Percentiles rank a stretch among this genome's conserved stretches.
Conservation (phyloP, 2,329 filamentous ascomycete genomes). For the Cladophialophora carrionii region DNA sequence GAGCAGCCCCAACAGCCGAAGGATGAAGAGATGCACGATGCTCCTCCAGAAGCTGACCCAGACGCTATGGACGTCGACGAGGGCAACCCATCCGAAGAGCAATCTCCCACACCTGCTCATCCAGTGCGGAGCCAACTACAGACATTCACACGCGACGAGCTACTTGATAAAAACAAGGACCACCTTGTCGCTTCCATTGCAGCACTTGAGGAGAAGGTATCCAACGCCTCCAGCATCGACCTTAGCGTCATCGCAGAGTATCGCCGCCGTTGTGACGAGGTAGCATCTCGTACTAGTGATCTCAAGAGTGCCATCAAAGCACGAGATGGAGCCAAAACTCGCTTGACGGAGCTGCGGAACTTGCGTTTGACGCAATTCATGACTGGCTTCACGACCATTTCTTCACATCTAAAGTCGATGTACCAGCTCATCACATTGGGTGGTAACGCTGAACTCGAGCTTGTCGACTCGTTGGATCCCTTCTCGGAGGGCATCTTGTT, state of each 20-base stretch:
- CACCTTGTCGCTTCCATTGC: slow-evolving; percentile 67
- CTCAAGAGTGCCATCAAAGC: slow-evolving; percentile 74
- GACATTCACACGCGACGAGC: slow-evolving; percentile 73
- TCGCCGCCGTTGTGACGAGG: slow-evolving; percentile 80
- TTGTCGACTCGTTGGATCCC: slow-evolving; percentile 93
- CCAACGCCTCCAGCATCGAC: slow-evolving; percentile 79
- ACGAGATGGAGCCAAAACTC: slow-evolving; percentile 86
- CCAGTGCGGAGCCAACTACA: slow-evolving; percentile 65
- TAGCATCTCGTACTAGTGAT: slow-evolving; percentile 79
- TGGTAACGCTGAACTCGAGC: slow-evolving; percentile 93
- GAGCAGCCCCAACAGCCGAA: slow-evolving; percentile 13
- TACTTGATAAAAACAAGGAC: slow-evolving; percentile 66
- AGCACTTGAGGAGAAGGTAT: slow-evolving; percentile 72
- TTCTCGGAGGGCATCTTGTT: slow-evolving; percentile 97
- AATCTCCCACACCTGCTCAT: slow-evolving; percentile 38
- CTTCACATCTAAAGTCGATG: slow-evolving; percentile 95
- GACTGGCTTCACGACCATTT: slow-evolving; percentile 95
- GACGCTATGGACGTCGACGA: slow-evolving; percentile 42
- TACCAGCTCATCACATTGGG: slow-evolving; percentile 99
- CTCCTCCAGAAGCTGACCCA: slow-evolving; percentile 76
- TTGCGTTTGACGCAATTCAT: slow-evolving; percentile 95
- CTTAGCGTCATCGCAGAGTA: slow-evolving; percentile 87
- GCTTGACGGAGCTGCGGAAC: slow-evolving; percentile 87
- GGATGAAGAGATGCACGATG: slow-evolving; percentile 43
- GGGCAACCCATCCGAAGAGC: slow-evolving; percentile 57